phyloP scores from a whole-genome alignment of 2,329 filamentous ascomycete genomes.

The Xylaria sp. region DNA sequence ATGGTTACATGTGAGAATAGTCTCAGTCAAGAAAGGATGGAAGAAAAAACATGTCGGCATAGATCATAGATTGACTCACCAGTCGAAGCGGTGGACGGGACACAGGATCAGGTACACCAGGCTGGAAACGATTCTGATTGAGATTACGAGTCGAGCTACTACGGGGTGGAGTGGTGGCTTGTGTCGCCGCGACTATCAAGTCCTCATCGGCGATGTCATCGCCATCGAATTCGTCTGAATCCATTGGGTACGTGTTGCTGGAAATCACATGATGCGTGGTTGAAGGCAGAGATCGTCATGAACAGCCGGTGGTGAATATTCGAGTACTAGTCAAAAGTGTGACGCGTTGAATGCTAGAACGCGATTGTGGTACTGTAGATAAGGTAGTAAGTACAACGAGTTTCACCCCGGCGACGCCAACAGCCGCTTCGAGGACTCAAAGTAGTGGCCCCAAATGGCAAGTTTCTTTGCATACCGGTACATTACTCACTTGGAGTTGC shows the following conservation, averaged over 20 bases:
- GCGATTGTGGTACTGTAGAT: neutral
- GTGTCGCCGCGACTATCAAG: slow-evolving; percentile 68
- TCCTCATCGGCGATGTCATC: slow-evolving; percentile 74
- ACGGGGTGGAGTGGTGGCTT: slow-evolving; percentile 51
- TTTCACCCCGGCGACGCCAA: neutral
- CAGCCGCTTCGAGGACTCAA: neutral
- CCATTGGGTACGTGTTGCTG: slow-evolving; percentile 51
- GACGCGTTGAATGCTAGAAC: slow-evolving; percentile 19
- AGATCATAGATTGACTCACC: slow-evolving; percentile 33
- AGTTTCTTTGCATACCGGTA: neutral
- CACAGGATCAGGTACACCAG: slow-evolving; percentile 25
- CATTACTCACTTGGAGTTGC: neutral
- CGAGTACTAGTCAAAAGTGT: neutral
- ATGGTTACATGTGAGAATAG: neutral
- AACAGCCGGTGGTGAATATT: slow-evolving; percentile 29
- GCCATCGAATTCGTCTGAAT: slow-evolving; percentile 71
- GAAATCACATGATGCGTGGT: slow-evolving; percentile 25
- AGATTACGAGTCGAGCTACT: slow-evolving; percentile 36
- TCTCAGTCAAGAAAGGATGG: neutral
- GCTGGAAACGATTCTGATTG: slow-evolving; percentile 38
- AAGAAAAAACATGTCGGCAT: neutral
- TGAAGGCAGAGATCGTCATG: slow-evolving; percentile 26
- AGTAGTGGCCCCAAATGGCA: neutral
- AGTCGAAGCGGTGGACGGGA: slow-evolving; percentile 28
- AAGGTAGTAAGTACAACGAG: neutral